Evolutionary conservation across 305 asterid species (phyloP).

Genomic region (Solanum chacoense): DNA sequence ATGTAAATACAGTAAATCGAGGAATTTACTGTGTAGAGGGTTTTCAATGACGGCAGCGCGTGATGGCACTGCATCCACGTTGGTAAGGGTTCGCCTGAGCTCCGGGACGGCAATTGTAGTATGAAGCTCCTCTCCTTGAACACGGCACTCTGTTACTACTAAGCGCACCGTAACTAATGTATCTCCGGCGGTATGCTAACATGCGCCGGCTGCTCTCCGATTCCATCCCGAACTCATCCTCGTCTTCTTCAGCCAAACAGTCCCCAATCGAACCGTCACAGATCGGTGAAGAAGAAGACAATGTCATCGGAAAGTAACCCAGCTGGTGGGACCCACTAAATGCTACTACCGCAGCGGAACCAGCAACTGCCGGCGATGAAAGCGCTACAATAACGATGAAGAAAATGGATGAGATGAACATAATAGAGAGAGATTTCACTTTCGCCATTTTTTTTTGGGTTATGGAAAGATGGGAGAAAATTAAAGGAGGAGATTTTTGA

Average conservation of each 20-base stretch:
- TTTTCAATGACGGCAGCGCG: conserved; percentile 60
- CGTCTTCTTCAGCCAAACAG: conserved; percentile 31
- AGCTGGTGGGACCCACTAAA: conserved; percentile 25
- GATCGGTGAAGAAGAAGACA: conserved; percentile 30
- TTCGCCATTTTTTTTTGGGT: conserved; percentile 1
- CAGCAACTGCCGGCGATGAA: background rate
- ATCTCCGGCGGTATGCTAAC: conserved; percentile 35
- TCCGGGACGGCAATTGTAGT: conserved; percentile 84
- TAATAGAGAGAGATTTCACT: background rate
- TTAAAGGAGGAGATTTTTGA: background rate
- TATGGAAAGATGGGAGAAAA: background rate
- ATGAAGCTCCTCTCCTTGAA: conserved; percentile 74
- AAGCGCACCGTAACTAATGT: conserved; percentile 80
- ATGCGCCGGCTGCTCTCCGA: conserved; percentile 57
- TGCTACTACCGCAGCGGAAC: background rate
- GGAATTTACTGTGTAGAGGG: background rate
- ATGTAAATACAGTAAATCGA: background rate
- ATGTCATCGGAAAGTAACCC: conserved; percentile 21
- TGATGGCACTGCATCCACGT: conserved; percentile 76
- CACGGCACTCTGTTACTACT: conserved; percentile 61
- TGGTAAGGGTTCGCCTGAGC: conserved; percentile 63
- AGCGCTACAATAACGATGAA: conserved; percentile 7
- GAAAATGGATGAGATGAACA: conserved; percentile 15
- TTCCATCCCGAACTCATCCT: conserved; percentile 42
- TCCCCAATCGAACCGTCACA: conserved; percentile 56